Evolutionary conservation across 2,329 filamentous ascomycete species (phyloP).

Genomic region (Neospermospora avenae): DNA sequence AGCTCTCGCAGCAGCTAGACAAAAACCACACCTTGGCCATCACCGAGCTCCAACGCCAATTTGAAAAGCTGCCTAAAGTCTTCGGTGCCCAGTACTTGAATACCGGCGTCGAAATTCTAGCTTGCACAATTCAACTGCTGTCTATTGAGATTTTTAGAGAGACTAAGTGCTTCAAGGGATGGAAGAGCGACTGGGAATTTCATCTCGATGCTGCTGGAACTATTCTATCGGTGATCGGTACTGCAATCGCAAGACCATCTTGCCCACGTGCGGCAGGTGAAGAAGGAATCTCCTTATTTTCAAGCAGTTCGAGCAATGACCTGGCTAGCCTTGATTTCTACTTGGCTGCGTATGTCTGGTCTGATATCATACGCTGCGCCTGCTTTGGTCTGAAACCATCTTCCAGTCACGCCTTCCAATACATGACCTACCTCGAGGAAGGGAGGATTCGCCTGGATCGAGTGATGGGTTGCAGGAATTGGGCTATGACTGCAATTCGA

Average conservation of each 20-base stretch:
- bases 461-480: constrained; percentile 16
- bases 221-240: constrained; percentile 11
- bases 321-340: constrained; percentile 11
- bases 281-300: not conserved
- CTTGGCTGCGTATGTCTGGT: constrained; percentile 11
- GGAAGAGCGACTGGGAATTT: constrained; percentile 16
- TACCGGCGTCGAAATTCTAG: constrained; percentile 11
- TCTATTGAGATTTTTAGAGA: constrained; percentile 12
- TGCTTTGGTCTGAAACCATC: not conserved
- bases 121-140: constrained; percentile 7
- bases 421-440: constrained; percentile 8
- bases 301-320: not conserved
- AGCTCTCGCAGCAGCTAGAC: constrained; percentile 1
- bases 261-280: not conserved
- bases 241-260: not conserved
- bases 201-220: constrained; percentile 13
- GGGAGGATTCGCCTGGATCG: constrained; percentile 1
- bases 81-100: constrained; percentile 5
- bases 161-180: constrained; percentile 1
- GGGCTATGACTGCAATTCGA: constrained; percentile 12
- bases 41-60: constrained; percentile 2
- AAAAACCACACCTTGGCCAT: constrained; percentile 9
- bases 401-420: not conserved
- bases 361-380: constrained; percentile 7
- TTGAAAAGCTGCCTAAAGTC: constrained; percentile 6